Percentiles rank a stretch among this genome's conserved stretches.
Conservation (phyloP, 768 basidiomycete species). For the Daedalea quercina region DNA sequence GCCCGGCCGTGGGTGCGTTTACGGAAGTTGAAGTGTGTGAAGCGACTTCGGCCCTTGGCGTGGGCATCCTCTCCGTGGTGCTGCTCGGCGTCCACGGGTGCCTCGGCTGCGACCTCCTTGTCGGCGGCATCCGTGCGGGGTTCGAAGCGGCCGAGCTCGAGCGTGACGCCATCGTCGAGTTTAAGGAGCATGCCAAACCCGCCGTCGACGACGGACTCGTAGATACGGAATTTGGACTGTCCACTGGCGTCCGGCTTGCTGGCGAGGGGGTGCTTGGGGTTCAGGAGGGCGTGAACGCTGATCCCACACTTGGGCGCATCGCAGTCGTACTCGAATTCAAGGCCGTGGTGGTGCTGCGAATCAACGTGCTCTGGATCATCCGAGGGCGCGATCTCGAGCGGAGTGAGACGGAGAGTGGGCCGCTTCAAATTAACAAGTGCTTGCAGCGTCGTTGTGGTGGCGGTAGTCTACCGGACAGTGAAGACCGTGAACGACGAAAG, state of each 20-base stretch:
- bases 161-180: constrained; percentile 68
- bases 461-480: constrained; percentile 43
- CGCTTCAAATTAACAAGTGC: constrained; percentile 93
- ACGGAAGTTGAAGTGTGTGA: constrained; percentile 63
- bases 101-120: constrained; percentile 8
- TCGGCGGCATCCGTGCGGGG: constrained; percentile 17
- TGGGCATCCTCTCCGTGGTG: constrained; percentile 15
- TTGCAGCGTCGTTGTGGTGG: constrained; percentile 89
- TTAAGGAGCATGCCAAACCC: constrained; percentile 75
- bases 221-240: constrained; percentile 47
- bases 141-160: constrained; percentile 79
- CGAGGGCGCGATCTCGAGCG: constrained; percentile 37
- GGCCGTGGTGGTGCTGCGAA: constrained; percentile 59
- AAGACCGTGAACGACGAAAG: neutral
- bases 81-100: constrained; percentile 8
- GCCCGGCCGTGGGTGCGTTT: constrained; percentile 44
- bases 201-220: constrained; percentile 64
- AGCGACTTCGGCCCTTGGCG: constrained; percentile 35
- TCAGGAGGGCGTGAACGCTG: constrained; percentile 68
- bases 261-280: constrained; percentile 54
- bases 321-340: constrained; percentile 92
- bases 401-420: constrained; percentile 76
- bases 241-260: constrained; percentile 20
- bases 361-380: constrained; percentile 39
- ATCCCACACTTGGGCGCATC: constrained; percentile 82